A percentile compares a stretch with the other conserved stretches of the same genome.
Conservation (phyloP, 2,329 filamentous ascomycete species). For the Botrytis byssoidea region DNA sequence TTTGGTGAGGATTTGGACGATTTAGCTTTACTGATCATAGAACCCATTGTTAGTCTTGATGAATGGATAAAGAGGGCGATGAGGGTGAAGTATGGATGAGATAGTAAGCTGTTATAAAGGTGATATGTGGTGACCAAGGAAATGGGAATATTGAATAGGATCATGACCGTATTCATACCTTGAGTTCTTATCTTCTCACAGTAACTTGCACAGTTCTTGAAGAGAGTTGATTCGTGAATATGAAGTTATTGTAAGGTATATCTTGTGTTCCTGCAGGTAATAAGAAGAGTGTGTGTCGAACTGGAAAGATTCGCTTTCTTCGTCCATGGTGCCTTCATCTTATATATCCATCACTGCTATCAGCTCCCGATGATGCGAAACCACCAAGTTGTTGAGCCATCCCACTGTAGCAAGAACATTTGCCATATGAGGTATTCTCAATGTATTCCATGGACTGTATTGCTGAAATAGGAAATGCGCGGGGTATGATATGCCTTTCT, state of each 20-base stretch:
- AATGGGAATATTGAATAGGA: neutral
- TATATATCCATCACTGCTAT: slow-evolving; percentile 20
- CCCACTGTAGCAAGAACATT: slow-evolving; percentile 27
- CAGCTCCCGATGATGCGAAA: slow-evolving; percentile 16
- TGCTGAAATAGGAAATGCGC: slow-evolving; percentile 20
- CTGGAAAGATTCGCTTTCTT: slow-evolving; percentile 28
- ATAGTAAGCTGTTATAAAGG: slow-evolving; percentile 1
- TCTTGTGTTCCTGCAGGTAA: slow-evolving; percentile 20
- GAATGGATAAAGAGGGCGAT: neutral
- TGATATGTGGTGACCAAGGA: neutral
- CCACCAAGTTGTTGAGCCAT: slow-evolving; percentile 18
- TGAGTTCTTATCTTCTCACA: slow-evolving; percentile 23
- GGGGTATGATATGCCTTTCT: neutral
- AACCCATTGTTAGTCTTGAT: slow-evolving; percentile 36
- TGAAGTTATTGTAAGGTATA: slow-evolving; percentile 19
- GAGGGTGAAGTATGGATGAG: neutral
- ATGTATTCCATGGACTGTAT: slow-evolving; percentile 19
- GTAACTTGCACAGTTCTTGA: neutral
- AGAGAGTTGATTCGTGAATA: neutral
- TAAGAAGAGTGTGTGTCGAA: slow-evolving; percentile 22
- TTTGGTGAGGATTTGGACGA: slow-evolving; percentile 22
- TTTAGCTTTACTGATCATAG: slow-evolving; percentile 38
- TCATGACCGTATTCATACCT: slow-evolving; percentile 23
- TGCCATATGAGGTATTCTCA: slow-evolving; percentile 13
- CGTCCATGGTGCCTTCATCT: slow-evolving; percentile 13